Evolutionary conservation across 179 eudicot species (phyloP).

Genomic region (Beta lomatogona): DNA sequence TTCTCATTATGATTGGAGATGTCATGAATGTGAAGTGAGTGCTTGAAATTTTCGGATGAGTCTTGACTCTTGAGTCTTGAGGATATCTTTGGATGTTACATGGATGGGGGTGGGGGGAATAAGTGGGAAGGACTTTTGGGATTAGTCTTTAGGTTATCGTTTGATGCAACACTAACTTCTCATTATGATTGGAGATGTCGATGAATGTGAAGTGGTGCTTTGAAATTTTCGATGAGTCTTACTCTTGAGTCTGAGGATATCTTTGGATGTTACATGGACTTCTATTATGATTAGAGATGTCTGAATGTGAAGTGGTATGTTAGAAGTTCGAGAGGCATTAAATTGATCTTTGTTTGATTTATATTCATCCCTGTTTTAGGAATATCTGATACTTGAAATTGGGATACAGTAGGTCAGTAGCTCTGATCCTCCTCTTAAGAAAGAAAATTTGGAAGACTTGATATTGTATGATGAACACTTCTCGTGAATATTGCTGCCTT

Average conservation of each 20-base stretch:
- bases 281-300: too few relatives aligned
- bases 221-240: too few relatives aligned
- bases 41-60: background rate
- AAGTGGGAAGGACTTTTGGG: too few relatives aligned
- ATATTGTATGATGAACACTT: background rate
- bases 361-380: background rate
- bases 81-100: background rate
- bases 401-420: background rate
- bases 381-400: background rate
- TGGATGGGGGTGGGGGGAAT: too few relatives aligned
- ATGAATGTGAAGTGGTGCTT: background rate
- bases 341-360: background rate
- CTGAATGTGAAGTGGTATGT: too few relatives aligned
- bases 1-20: background rate
- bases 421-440: background rate
- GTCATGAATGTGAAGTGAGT: background rate
- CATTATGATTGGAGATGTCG: background rate
- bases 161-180: too few relatives aligned
- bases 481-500: too few relatives aligned
- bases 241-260: too few relatives aligned
- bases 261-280: too few relatives aligned
- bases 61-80: background rate
- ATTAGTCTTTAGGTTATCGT: too few relatives aligned
- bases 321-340: too few relatives aligned
- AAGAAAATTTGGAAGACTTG: slow-evolving; percentile 2